Base-by-base conservation (phyloP, 116 monocot genomes). In the Trichopus zeylanicus region DNA sequence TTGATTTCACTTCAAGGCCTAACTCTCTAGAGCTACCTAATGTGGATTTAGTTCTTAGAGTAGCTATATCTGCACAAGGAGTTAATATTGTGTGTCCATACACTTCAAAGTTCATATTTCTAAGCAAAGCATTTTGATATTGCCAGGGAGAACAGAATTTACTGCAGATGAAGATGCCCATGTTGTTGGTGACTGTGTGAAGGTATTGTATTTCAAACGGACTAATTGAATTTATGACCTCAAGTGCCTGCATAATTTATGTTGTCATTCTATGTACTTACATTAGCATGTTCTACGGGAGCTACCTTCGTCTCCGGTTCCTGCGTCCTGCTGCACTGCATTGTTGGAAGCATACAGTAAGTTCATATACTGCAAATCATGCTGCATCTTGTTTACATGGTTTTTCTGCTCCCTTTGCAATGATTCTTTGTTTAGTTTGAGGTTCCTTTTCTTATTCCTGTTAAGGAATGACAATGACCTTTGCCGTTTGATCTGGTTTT, bases 221-320 rank as follows among this genome's bases (percentile, higher is more conserved):
- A 0, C 12, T 21, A 0, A n/a, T 30, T n/a, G n/a, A 29, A 56
- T 16, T 15, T 37, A 13, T 65, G 19, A 6, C 33, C 25, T 1
- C 46, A 19, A 26, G 32, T 6, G 16, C 57, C 39, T 26, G 29
- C 26, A 7, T 27, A 23, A 35, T 54, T 26, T 53, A 37, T 74
- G 4, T 33, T 15, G 1, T 39, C 52, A 18, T 49, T 49, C 21
- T 23, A 22, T 49, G 15, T 3, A 49, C 49, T 22, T n/a, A 3
- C n/a, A 22, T 37, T 74, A 95, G 95, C 90, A 95, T 87, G 84
- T 95, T 74, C 84, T 95, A 7, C 73, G 95, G 39, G 90, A 95
- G 81, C 78, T 97, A 47, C 95, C 95, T 65, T 97, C 95, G 51
- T 97, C 95, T 65, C 95, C 95, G 3, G 95, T 97, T 67, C 95